These are phyloP conservation scores for Rhodomyrtus psidioides DNA, from an alignment of 441 rosid genomes.

Conservation along the genomic window DNA sequence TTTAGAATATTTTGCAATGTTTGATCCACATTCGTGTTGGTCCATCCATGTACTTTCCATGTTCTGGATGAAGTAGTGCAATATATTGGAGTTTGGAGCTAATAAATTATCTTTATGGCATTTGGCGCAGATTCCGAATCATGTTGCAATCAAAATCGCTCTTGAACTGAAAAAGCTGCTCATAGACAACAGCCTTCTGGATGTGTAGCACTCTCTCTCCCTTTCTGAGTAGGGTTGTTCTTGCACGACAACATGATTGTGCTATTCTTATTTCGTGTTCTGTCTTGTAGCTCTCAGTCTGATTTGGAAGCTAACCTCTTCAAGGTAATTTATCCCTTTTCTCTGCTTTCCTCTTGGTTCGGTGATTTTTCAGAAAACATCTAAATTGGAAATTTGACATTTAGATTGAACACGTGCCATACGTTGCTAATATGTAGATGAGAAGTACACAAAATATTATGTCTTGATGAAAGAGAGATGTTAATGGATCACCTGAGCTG, in stretches of 20 bases:
- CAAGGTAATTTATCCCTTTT: constrained; percentile 39
- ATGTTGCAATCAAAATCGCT: constrained; percentile 91
- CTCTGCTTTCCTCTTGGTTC: neutral
- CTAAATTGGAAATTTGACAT: neutral
- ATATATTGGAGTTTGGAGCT: neutral
- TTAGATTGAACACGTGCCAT: neutral
- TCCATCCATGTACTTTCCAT: neutral
- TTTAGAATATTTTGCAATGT: neutral
- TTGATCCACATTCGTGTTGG: neutral
- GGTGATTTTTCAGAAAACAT: neutral
- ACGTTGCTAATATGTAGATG: neutral
- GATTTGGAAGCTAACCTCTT: constrained; percentile 93
- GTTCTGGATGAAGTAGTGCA: neutral
- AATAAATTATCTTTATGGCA: neutral
- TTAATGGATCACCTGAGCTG: neutral
- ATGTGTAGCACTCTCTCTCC: constrained; percentile 51
- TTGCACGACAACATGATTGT: neutral
- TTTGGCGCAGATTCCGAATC: constrained; percentile 78
- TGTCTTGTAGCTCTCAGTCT: constrained; percentile 67
- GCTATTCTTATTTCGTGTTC: neutral
- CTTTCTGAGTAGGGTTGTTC: neutral
- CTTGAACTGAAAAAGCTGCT: constrained; percentile 96
- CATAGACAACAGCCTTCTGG: constrained; percentile 96
- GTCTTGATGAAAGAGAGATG: neutral
- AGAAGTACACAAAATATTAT: neutral